A percentile compares a stretch with the other conserved stretches of the same genome.
phyloP scores from a whole-genome alignment of 768 basidiomycete species.

The Russula brevipes region DNA sequence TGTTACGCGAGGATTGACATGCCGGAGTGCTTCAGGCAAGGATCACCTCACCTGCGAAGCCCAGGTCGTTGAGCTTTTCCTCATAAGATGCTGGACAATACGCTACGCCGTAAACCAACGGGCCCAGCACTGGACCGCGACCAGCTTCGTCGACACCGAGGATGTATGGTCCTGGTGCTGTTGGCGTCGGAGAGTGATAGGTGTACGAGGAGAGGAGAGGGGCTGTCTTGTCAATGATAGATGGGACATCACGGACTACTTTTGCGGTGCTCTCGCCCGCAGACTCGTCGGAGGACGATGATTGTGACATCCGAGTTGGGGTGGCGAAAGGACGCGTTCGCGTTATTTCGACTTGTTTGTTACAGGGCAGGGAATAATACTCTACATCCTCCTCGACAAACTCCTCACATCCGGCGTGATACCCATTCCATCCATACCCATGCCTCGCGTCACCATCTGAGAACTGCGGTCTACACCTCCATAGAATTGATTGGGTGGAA shows the following conservation, averaged over 20 bases:
- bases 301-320: not conserved
- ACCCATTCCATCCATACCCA: constrained; percentile 25
- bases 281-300: constrained; percentile 6
- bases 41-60: constrained; percentile 72
- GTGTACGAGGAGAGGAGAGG: constrained; percentile 70
- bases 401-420: constrained; percentile 25
- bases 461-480: constrained; percentile 28
- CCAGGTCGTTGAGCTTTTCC: constrained; percentile 67
- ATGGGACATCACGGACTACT: constrained; percentile 40
- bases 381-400: constrained; percentile 19
- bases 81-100: constrained; percentile 82
- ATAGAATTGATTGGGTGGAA: constrained; percentile 43
- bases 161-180: constrained; percentile 74
- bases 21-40: not conserved
- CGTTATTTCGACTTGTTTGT: constrained; percentile 22
- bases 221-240: constrained; percentile 51
- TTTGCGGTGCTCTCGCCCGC: not conserved
- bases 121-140: constrained; percentile 90
- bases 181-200: constrained; percentile 68
- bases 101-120: constrained; percentile 92
- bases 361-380: not conserved
- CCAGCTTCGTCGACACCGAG: constrained; percentile 99
- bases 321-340: constrained; percentile 19
- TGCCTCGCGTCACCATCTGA: constrained; percentile 23
- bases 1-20: constrained; percentile 31